Evolutionary conservation across 345 rosid genomes (phyloP).

Genomic region (Garcia nutans): DNA sequence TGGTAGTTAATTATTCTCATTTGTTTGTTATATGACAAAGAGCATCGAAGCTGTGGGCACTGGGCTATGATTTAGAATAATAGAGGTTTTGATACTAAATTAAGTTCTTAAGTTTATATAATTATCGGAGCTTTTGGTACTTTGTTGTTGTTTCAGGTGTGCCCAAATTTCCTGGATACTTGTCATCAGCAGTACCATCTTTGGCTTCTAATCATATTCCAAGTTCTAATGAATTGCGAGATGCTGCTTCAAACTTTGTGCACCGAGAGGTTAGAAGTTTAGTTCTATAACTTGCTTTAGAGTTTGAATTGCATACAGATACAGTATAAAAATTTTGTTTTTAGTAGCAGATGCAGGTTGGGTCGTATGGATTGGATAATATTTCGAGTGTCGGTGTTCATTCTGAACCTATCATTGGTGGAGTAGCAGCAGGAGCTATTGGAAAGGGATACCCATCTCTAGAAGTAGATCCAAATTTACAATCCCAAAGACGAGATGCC

Average conservation of each 20-base stretch:
- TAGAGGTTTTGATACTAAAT: too few species aligned
- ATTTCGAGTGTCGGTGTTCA: constrained; percentile 22
- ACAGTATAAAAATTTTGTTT: neutral
- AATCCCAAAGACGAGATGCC: constrained; percentile 33
- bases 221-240: constrained; percentile 16
- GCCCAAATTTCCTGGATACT: constrained; percentile 38
- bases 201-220: constrained; percentile 22
- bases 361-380: constrained; percentile 30
- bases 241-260: constrained; percentile 30
- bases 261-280: constrained; percentile 35
- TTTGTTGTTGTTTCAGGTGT: constrained; percentile 26
- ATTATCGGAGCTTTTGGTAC: too few species aligned
- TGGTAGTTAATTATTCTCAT: neutral
- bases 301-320: neutral
- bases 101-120: too few species aligned
- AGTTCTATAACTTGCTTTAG: neutral
- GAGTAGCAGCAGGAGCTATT: constrained; percentile 30
- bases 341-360: constrained; percentile 25
- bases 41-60: neutral
- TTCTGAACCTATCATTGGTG: constrained; percentile 31
- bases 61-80: neutral
- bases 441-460: constrained; percentile 29
- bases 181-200: constrained; percentile 29
- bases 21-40: neutral
- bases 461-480: constrained; percentile 29